These are phyloP conservation scores for Histomonas meleagridis DNA, from an alignment of 208 protist genomes.

Conservation along the genomic window DNA sequence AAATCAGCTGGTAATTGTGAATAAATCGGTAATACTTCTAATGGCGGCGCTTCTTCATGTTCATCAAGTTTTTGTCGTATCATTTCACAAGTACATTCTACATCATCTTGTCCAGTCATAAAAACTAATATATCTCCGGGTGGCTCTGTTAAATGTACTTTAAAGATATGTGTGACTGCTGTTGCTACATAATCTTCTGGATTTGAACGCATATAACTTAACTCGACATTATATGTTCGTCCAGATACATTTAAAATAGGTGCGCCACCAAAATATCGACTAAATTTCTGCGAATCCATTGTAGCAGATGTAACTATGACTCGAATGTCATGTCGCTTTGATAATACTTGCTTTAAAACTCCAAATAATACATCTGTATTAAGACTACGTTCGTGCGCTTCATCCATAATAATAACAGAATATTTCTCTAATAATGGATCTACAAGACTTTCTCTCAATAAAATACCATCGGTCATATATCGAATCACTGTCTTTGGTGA, in stretches of 20 bases:
- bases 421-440: constrained; percentile 57
- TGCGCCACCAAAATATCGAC: constrained; percentile 76
- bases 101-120: constrained; percentile 97
- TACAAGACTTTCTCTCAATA: constrained; percentile 62
- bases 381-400: constrained; percentile 75
- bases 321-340: constrained; percentile 75
- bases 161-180: constrained; percentile 44
- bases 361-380: constrained; percentile 71
- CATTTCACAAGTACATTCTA: constrained; percentile 66
- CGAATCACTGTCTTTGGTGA: constrained; percentile 58
- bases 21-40: constrained; percentile 75
- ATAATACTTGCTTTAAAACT: constrained; percentile 54
- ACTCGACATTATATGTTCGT: constrained; percentile 73
- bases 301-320: constrained; percentile 97
- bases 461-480: constrained; percentile 80
- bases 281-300: constrained; percentile 83
- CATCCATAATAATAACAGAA: constrained; percentile 68
- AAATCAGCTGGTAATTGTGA: constrained; percentile 70
- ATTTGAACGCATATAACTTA: constrained; percentile 26
- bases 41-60: constrained; percentile 44
- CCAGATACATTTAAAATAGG: constrained; percentile 78
- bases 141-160: constrained; percentile 55
- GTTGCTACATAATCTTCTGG: constrained; percentile 46
- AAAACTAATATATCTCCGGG: constrained; percentile 98
- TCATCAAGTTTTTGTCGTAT: constrained; percentile 39